Base-by-base conservation (phyloP, 768 basidiomycete species). In the Leccinum arenicola region DNA sequence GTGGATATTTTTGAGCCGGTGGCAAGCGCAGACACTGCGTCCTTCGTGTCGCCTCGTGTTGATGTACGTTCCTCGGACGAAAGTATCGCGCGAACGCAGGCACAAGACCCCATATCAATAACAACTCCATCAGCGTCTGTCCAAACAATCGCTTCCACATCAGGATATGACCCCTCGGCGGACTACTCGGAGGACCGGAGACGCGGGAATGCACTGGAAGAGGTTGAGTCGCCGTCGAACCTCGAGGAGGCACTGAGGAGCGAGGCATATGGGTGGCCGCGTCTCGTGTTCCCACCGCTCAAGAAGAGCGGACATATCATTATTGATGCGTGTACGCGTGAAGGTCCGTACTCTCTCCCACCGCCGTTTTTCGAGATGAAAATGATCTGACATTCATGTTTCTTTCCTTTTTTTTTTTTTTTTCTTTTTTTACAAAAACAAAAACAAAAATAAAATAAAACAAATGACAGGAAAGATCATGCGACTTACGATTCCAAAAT, bases 271-370 rank as follows among this genome's bases (percentile, higher is more conserved):
- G 75, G 78, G 48, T 97, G 96, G 96, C 93, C 96, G 38, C 84
- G 97, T 56, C 80, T 98, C 35, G 83, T 98, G 53, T 90, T 93
- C 64, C 87, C 94, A n/a, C 96, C 97, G 31, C 69, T 97, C 68
- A 97, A 97, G 74, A 85, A 86, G 61, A 89, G 86, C 64, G 95
- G 95, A 0, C 96, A 98, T 72, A 83, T 98, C 63, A 88, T 95
- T 52, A 77, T 98, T 59, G 96, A 98, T 71, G 84, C 87, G 9
- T 99, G 97, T 71, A 88, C 88, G 12, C 68, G 84, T 1, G 82
- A 91, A 78, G 95, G 95, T 91, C 57, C 49, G 58, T 57, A n/a
- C 4, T 47, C 31, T 51, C 45, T 49, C 56, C 49, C 56, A 60
- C 60, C 31, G 15, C 43, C 55, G 36, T 61, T 49, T 50, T 14